Percentiles rank a stretch among this genome's conserved stretches.
phyloP scores from a whole-genome alignment of 2,329 filamentous ascomycete species.

The Fusarium palustre region DNA sequence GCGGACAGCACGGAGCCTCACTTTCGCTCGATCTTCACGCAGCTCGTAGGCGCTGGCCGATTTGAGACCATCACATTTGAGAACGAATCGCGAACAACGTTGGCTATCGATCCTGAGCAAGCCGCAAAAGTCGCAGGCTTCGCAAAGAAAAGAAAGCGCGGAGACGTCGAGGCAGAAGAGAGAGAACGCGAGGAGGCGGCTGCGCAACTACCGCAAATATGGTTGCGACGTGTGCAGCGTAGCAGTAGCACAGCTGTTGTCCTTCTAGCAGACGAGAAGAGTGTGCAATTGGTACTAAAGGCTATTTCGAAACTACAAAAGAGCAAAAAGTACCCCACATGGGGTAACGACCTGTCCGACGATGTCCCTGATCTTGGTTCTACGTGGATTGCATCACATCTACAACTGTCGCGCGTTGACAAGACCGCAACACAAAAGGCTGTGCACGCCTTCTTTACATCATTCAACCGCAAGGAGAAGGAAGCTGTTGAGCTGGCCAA shows the following conservation, averaged over 20 bases:
- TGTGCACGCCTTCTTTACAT: conserved; percentile 86
- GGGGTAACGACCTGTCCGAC: conserved; percentile 72
- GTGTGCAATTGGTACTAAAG: conserved; percentile 80
- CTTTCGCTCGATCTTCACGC: conserved; percentile 79
- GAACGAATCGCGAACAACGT: conserved; percentile 61
- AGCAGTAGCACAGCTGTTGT: conserved; percentile 86
- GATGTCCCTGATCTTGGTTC: conserved; percentile 69
- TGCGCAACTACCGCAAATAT: conserved; percentile 74
- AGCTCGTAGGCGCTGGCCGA: conserved; percentile 79
- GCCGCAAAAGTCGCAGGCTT: conserved; percentile 53
- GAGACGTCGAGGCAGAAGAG: conserved; percentile 66
- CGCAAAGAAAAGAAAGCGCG: conserved; percentile 57
- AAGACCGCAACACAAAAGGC: conserved; percentile 73
- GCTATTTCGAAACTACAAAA: conserved; percentile 73
- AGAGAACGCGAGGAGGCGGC: conserved; percentile 67
- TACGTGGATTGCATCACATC: conserved; percentile 72
- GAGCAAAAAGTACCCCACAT: conserved; percentile 71
- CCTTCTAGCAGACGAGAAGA: conserved; percentile 84
- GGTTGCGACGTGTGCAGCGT: conserved; percentile 75
- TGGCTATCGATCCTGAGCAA: conserved; percentile 63
- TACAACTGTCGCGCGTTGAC: conserved; percentile 77
- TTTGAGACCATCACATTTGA: conserved; percentile 85
- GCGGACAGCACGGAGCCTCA: conserved; percentile 83
- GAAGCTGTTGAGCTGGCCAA: conserved; percentile 72
- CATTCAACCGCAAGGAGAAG: conserved; percentile 79